Conservation (phyloP, 225 moss, liverwort and hornwort genomes). For the Thuidium tamariscinum region DNA sequence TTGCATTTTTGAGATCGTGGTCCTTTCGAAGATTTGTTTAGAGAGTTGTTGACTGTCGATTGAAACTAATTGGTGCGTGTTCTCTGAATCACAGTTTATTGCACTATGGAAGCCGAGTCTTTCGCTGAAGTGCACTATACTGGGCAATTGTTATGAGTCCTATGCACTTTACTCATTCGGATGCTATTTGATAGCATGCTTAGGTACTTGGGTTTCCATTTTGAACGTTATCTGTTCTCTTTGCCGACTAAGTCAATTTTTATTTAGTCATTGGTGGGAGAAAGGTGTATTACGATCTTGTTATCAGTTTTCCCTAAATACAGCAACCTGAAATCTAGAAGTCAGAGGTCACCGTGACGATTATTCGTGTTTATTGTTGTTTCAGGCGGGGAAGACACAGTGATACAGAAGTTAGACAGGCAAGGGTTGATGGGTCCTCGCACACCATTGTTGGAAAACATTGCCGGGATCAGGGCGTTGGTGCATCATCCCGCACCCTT, state of each 20-base stretch:
- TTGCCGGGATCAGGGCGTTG: slow-evolving; percentile 58
- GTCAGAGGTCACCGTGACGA: neutral
- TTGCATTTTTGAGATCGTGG: neutral
- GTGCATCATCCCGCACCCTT: slow-evolving; percentile 81
- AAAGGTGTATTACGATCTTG: neutral
- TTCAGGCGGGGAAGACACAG: slow-evolving; percentile 85
- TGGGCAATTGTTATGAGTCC: slow-evolving; percentile 97
- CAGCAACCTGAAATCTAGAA: neutral
- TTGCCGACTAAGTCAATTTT: neutral
- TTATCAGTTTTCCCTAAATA: neutral
- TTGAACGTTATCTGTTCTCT: neutral
- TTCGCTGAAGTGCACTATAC: slow-evolving; percentile 72
- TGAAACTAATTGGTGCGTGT: neutral
- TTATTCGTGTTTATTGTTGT: neutral
- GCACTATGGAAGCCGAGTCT: slow-evolving; percentile 62
- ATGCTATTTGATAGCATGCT: slow-evolving; percentile 93
- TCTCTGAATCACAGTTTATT: slow-evolving; percentile 59
- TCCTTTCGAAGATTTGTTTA: neutral
- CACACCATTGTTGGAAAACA: slow-evolving; percentile 72
- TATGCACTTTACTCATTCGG: slow-evolving; percentile 98
- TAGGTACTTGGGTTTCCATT: slow-evolving; percentile 48
- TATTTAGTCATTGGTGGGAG: neutral
- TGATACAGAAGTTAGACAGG: slow-evolving; percentile 71
- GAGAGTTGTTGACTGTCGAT: neutral
- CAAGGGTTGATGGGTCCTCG: slow-evolving; percentile 80